These are phyloP conservation scores for Phytopythium montanum DNA, from an alignment of 352 stramenopile species.

Conservation along the genomic window DNA sequence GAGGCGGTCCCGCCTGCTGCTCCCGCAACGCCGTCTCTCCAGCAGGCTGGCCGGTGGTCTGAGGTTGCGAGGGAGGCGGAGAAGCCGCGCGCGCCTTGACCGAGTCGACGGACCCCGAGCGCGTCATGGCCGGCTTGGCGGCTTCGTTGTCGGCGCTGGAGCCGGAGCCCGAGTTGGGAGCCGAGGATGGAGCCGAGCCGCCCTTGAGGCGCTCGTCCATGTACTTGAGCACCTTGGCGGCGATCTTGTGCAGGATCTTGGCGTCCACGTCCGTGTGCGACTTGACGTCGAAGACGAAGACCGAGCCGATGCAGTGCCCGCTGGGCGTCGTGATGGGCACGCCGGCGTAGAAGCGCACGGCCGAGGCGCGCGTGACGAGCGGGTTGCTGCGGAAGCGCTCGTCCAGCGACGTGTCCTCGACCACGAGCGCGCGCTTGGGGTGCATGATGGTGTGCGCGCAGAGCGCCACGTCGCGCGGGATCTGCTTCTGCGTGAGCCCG, in stretches of 20 bases:
- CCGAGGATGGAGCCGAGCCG: not conserved
- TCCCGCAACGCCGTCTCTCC: conserved; percentile 57
- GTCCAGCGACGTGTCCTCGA: conserved; percentile 79
- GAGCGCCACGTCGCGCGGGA: conserved; percentile 77
- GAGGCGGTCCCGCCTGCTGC: conserved; percentile 25
- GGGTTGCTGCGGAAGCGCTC: conserved; percentile 84
- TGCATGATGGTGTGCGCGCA: conserved; percentile 88
- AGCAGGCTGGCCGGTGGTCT: conserved; percentile 37
- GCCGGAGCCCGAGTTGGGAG: conserved; percentile 12
- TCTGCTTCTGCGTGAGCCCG: conserved; percentile 80
- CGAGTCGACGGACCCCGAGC: conserved; percentile 29
- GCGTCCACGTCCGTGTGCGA: conserved; percentile 67
- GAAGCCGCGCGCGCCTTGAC: conserved; percentile 22
- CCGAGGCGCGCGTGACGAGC: conserved; percentile 74
- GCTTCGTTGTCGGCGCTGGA: conserved; percentile 13
- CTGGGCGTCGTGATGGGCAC: conserved; percentile 77
- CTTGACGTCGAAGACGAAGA: conserved; percentile 88
- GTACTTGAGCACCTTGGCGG: conserved; percentile 85
- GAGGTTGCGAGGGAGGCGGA: conserved; percentile 16
- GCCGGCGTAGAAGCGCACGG: conserved; percentile 80
- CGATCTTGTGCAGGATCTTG: conserved; percentile 86
- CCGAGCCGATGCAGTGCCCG: conserved; percentile 77
- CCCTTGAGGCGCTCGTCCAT: conserved; percentile 74
- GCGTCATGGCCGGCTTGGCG: conserved; percentile 11
- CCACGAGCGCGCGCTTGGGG: conserved; percentile 72